Conservation (phyloP, 1,284 basidiomycete species). For the Marasmius tenuissimus region DNA sequence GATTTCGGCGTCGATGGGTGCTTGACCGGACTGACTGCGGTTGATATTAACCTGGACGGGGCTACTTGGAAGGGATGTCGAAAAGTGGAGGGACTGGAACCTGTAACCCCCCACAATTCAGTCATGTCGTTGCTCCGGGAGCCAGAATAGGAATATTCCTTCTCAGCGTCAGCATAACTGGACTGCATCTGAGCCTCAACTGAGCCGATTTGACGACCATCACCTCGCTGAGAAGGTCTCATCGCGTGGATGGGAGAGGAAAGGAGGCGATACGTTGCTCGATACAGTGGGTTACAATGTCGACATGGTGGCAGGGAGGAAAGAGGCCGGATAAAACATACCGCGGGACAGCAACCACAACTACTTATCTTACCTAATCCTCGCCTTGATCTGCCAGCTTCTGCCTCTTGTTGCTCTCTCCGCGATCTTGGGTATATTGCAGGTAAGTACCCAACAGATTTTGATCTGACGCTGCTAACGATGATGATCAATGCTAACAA, state of each 20-base stretch:
- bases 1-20: neutral
- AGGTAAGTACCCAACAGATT: too few relatives aligned
- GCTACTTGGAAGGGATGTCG: constrained; percentile 8
- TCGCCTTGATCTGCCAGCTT: too few relatives aligned
- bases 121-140: neutral
- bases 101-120: neutral
- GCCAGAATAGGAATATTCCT: neutral
- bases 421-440: too few relatives aligned
- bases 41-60: neutral
- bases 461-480: too few relatives aligned
- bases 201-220: neutral
- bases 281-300: neutral
- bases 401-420: too few relatives aligned
- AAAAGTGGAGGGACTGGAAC: neutral
- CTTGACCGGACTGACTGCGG: neutral
- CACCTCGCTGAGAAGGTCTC: neutral
- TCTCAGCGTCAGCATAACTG: neutral
- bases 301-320: neutral
- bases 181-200: neutral
- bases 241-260: neutral
- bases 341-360: too few relatives aligned
- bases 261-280: neutral
- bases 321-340: neutral
- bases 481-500: too few relatives aligned
- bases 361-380: too few relatives aligned